These are phyloP conservation scores for Salvia rosmarinus DNA, from an alignment of 257 asterid species.

Conservation along the genomic window DNA sequence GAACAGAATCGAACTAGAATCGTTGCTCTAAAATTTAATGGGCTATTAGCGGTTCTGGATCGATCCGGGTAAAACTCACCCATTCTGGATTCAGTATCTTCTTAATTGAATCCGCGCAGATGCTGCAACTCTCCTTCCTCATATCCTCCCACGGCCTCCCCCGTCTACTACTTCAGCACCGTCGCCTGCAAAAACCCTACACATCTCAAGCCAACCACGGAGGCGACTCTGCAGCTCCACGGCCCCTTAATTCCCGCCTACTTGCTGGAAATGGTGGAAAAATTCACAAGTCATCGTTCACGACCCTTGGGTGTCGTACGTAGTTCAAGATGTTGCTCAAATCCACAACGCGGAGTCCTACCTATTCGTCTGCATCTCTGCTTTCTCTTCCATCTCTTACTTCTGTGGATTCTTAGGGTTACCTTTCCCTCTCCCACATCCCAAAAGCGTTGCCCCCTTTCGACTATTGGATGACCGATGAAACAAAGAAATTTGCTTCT, in stretches of 20 bases:
- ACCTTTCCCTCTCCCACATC: slow-evolving; percentile 38
- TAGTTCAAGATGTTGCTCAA: slow-evolving; percentile 52
- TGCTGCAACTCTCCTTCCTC: slow-evolving; percentile 49
- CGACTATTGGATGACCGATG: slow-evolving; percentile 17
- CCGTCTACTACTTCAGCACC: slow-evolving; percentile 45
- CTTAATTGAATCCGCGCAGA: too few species aligned
- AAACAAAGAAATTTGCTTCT: not conserved
- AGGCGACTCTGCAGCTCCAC: slow-evolving; percentile 38
- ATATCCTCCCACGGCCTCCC: slow-evolving; percentile 40
- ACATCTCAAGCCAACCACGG: slow-evolving; percentile 44
- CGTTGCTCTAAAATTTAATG: too few species aligned
- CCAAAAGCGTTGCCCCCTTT: slow-evolving; percentile 33
- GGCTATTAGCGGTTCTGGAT: too few species aligned
- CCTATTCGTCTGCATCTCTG: slow-evolving; percentile 48
- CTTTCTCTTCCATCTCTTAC: slow-evolving; percentile 26
- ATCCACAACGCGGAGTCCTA: slow-evolving; percentile 62
- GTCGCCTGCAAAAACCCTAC: too few species aligned
- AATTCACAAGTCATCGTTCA: slow-evolving; percentile 41
- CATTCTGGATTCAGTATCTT: too few species aligned
- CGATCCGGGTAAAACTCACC: too few species aligned
- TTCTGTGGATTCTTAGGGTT: slow-evolving; percentile 16
- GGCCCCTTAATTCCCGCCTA: slow-evolving; percentile 31
- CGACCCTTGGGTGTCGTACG: slow-evolving; percentile 45
- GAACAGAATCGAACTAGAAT: too few species aligned
- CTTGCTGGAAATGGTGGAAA: slow-evolving; percentile 29